phyloP scores from a whole-genome alignment of 345 rosid genomes.

The Hibiscus tridactylites region DNA sequence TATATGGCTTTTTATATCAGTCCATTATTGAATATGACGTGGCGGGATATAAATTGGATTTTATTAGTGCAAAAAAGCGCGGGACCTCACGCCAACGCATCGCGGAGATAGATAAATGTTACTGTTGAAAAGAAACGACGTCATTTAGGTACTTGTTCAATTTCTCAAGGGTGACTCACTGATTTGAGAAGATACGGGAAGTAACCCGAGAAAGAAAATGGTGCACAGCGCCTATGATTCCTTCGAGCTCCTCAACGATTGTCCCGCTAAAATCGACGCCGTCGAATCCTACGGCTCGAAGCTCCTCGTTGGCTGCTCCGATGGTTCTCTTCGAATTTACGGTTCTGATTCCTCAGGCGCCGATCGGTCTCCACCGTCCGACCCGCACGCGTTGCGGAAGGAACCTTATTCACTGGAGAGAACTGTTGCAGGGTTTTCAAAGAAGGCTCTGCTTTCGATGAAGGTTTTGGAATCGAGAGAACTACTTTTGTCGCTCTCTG shows the following conservation, averaged over 20 bases:
- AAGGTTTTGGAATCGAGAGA: constrained; percentile 62
- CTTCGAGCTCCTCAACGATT: constrained; percentile 54
- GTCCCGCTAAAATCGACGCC: constrained; percentile 65
- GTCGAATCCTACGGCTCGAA: constrained; percentile 67
- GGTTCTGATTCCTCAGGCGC: constrained; percentile 45
- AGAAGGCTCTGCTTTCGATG: constrained; percentile 60
- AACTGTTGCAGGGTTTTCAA: constrained; percentile 62
- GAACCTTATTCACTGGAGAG: constrained; percentile 52
- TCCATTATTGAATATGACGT: not conserved
- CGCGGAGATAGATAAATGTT: not conserved
- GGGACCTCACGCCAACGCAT: not conserved
- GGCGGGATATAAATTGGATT: not conserved
- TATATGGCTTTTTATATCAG: too few species aligned
- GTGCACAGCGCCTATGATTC: constrained; percentile 95
- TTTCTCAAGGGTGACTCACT: not conserved
- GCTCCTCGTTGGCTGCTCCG: constrained; percentile 79
- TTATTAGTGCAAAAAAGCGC: not conserved
- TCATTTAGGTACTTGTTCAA: not conserved
- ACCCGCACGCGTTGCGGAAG: constrained; percentile 38
- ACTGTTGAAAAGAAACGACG: not conserved
- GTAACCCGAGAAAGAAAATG: constrained; percentile 30
- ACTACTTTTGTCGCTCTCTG: constrained; percentile 80
- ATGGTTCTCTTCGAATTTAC: constrained; percentile 81
- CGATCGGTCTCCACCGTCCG: constrained; percentile 39
- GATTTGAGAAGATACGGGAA: not conserved